Base-by-base conservation (phyloP, 495 filamentous ascomycete species). In the Xylaria castorea region DNA sequence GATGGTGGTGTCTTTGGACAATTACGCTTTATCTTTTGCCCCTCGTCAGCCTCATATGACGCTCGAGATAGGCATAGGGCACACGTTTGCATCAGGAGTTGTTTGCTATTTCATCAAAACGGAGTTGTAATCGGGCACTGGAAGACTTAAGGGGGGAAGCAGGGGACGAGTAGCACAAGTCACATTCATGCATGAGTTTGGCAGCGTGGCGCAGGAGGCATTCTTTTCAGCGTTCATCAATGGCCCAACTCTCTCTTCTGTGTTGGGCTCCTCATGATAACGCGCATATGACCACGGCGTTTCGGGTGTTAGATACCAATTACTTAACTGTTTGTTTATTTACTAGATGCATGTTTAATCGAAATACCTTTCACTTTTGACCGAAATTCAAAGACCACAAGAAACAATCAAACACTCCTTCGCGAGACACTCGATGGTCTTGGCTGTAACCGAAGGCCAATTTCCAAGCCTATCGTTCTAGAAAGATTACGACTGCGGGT, bases 1-100 rank as follows among this genome's bases (percentile, higher is more conserved):
- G 38, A 36, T 64, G 25, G 20, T 74, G 73, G 73, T 74, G 73
- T 36, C 34, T 68, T 42, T 74, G 73, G 73, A 74, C 69, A 20
- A 42, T 68, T 2, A 62, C 60, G 9, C 73, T 74, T 40, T 74
- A 74, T 34, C 48, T 70, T 55, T 55, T 71, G 9, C 68, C 68
- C 0, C 32, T 71, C 25, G 36, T 51, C 20, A 64, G 53, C 44
- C 68, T 71, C 60, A 27, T 71, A 53, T 71, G 22, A 71, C 16
- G 36, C 30, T 44, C 32, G n/a, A 20, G 20, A 4, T 22, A 14
- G 11, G 1, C 30, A 27, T 25, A 18, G 1, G 46, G 4, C 60
- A 38, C n/a, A 8, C 5, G 12, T 57, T 68, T 20, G n/a, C 36
- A 9, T 40, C 30, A 34, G 48, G 20, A 5, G 6, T n/a, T n/a